Percentiles rank a stretch among this genome's conserved stretches.
Evolutionary conservation across 2,329 filamentous ascomycete species (phyloP).

Genomic region (Westerdykella ornata): DNA sequence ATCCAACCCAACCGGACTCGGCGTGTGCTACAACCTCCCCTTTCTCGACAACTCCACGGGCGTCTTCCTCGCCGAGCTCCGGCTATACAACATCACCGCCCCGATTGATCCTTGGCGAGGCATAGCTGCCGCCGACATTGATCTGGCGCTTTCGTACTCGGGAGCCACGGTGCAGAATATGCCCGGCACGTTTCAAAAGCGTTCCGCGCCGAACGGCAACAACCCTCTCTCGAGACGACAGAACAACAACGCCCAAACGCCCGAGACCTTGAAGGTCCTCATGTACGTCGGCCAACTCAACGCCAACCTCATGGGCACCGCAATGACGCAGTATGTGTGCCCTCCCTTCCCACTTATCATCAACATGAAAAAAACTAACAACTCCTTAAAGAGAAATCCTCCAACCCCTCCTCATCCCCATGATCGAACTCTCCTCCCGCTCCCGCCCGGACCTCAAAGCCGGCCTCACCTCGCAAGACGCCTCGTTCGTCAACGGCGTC

Average conservation of each 20-base stretch:
- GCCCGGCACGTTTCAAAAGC: slow-evolving; percentile 28
- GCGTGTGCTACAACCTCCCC: slow-evolving; percentile 76
- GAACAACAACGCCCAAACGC: slow-evolving; percentile 15
- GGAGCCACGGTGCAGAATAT: slow-evolving; percentile 40
- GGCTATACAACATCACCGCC: slow-evolving; percentile 62
- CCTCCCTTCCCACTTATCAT: not conserved
- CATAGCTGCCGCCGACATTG: slow-evolving; percentile 36
- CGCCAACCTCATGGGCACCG: slow-evolving; percentile 46
- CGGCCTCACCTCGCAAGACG: slow-evolving; percentile 62
- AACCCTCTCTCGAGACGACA: slow-evolving; percentile 22
- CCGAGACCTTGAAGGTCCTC: slow-evolving; percentile 52
- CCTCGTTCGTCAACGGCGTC: slow-evolving; percentile 63
- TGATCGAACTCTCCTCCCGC: slow-evolving; percentile 54
- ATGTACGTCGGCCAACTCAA: slow-evolving; percentile 65
- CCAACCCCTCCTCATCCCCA: slow-evolving; percentile 59
- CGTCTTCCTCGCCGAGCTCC: slow-evolving; percentile 68
- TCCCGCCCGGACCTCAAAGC: slow-evolving; percentile 51
- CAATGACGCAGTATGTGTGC: slow-evolving; percentile 55
- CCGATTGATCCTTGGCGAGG: slow-evolving; percentile 46
- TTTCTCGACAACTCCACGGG: slow-evolving; percentile 61
- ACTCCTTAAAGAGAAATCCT: slow-evolving; percentile 47
- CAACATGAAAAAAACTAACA: slow-evolving; percentile 9
- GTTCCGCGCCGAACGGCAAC: slow-evolving; percentile 19
- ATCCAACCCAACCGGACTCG: slow-evolving; percentile 68
- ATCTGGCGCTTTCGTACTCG: slow-evolving; percentile 38